Conservation (phyloP, 208 protist species). For the Angomonas desouzai region DNA sequence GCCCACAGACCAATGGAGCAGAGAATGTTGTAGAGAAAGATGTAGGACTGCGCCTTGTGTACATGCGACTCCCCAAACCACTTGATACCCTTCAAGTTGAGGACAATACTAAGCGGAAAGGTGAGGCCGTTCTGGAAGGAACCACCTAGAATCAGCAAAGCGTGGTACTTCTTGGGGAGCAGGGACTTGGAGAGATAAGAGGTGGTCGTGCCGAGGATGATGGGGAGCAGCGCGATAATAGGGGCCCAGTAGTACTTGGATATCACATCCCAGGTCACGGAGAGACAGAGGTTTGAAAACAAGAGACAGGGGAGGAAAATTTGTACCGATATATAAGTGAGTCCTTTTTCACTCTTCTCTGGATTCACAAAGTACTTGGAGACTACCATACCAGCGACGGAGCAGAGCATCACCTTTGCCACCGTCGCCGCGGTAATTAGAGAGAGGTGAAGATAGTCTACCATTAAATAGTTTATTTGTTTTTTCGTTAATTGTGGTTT, state of each 20-base stretch:
- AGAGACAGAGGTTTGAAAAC: conserved; percentile 57
- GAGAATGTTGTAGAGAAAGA: conserved; percentile 73
- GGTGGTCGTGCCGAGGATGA: conserved; percentile 27
- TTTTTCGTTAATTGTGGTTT: too few relatives aligned
- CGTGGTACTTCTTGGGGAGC: conserved; percentile 39
- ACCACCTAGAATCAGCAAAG: conserved; percentile 46
- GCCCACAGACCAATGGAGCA: conserved; percentile 58
- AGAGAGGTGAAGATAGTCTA: conserved; percentile 37
- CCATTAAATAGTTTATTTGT: too few relatives aligned
- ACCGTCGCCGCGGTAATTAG: conserved; percentile 52
- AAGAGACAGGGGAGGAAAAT: conserved; percentile 73
- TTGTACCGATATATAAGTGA: conserved; percentile 52
- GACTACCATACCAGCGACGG: conserved; percentile 44
- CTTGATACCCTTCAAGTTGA: conserved; percentile 60
- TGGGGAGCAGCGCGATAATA: conserved; percentile 40
- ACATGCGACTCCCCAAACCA: conserved; percentile 34
- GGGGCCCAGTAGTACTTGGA: conserved; percentile 57
- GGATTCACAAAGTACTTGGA: conserved; percentile 35
- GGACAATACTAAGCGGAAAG: conserved; percentile 45
- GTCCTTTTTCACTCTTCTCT: conserved; percentile 35
- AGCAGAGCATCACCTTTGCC: conserved; percentile 55
- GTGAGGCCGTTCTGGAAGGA: conserved; percentile 74
- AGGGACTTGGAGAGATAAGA: conserved; percentile 25
- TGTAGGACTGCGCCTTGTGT: conserved; percentile 40
- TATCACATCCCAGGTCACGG: conserved; percentile 51